Conservation (phyloP, 495 filamentous ascomycete genomes). For the Aspergillus saccharolyticus region DNA sequence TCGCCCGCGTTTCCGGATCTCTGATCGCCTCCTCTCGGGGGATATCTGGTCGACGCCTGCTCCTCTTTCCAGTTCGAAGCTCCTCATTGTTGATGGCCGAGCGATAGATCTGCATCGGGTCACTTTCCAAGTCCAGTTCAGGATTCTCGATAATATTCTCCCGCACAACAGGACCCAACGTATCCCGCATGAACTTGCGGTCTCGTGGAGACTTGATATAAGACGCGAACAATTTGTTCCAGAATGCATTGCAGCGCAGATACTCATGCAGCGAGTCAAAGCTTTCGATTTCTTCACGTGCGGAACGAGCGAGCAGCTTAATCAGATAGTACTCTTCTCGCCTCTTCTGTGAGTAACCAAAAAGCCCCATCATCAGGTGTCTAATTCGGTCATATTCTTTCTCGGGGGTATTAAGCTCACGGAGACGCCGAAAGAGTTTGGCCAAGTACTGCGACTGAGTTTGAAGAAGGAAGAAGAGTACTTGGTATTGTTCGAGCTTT, state of each 20-base stretch:
- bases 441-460: slow-evolving; percentile 95
- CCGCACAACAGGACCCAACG: slow-evolving; percentile 75
- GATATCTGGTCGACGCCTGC: slow-evolving; percentile 71
- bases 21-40: slow-evolving; percentile 87
- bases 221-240: slow-evolving; percentile 75
- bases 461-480: slow-evolving; percentile 95
- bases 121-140: slow-evolving; percentile 87
- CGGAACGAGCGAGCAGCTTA: slow-evolving; percentile 76
- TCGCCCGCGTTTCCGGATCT: slow-evolving; percentile 83
- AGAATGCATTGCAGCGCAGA: slow-evolving; percentile 86
- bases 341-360: slow-evolving; percentile 94
- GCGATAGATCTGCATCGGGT: slow-evolving; percentile 95
- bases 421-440: slow-evolving; percentile 74
- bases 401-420: slow-evolving; percentile 81
- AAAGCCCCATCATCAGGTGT: slow-evolving; percentile 92
- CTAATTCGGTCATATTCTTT: slow-evolving; percentile 90
- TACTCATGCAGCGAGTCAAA: slow-evolving; percentile 75
- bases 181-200: slow-evolving; percentile 82
- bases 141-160: slow-evolving; percentile 89
- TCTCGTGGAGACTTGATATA: slow-evolving; percentile 91
- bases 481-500: slow-evolving; percentile 95
- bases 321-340: slow-evolving; percentile 96
- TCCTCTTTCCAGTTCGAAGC: slow-evolving; percentile 80
- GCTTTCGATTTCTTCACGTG: slow-evolving; percentile 79
- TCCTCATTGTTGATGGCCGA: slow-evolving; percentile 96